Percentiles rank a stretch among this genome's conserved stretches.
These are phyloP conservation scores for Inonotus hispidus DNA, from an alignment of 1,284 basidiomycete species.

Conservation along the genomic window DNA sequence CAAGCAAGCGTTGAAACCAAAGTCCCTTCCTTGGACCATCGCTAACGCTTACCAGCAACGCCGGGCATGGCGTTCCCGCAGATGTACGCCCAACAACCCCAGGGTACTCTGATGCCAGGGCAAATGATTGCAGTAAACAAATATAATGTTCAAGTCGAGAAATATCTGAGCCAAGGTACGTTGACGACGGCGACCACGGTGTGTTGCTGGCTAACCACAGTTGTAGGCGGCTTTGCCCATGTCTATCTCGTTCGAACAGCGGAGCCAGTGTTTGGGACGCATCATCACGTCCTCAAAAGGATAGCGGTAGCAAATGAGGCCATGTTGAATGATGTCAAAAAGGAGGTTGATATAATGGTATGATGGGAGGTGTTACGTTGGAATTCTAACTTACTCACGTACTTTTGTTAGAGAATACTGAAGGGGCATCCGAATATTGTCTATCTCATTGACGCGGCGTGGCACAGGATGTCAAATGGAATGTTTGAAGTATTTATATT, in stretches of 20 bases:
- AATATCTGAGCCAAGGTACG: constrained; percentile 90
- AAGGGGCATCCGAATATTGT: constrained; percentile 92
- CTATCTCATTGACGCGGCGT: constrained; percentile 91
- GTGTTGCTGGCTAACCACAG: background rate
- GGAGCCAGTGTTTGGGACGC: constrained; percentile 80
- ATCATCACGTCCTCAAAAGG: constrained; percentile 95
- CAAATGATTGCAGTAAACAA: constrained; percentile 90
- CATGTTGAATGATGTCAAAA: constrained; percentile 92
- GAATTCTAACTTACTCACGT: constrained; percentile 25
- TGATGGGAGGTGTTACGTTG: constrained; percentile 29
- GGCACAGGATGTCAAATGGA: constrained; percentile 77
- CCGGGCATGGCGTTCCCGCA: constrained; percentile 18
- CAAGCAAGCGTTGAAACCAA: background rate
- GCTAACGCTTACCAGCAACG: constrained; percentile 7
- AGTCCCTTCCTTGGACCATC: background rate
- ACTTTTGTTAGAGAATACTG: constrained; percentile 60
- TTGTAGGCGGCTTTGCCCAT: constrained; percentile 93
- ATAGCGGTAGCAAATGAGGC: constrained; percentile 90
- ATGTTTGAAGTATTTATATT: constrained; percentile 96
- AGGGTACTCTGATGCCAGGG: constrained; percentile 70
- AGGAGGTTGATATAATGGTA: constrained; percentile 99
- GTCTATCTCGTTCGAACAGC: constrained; percentile 93
- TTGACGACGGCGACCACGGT: background rate
- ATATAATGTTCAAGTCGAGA: constrained; percentile 79
- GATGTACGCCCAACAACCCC: constrained; percentile 30